phyloP scores from a whole-genome alignment of 352 stramenopile species.

The Globisporangium cylindrosporum region DNA sequence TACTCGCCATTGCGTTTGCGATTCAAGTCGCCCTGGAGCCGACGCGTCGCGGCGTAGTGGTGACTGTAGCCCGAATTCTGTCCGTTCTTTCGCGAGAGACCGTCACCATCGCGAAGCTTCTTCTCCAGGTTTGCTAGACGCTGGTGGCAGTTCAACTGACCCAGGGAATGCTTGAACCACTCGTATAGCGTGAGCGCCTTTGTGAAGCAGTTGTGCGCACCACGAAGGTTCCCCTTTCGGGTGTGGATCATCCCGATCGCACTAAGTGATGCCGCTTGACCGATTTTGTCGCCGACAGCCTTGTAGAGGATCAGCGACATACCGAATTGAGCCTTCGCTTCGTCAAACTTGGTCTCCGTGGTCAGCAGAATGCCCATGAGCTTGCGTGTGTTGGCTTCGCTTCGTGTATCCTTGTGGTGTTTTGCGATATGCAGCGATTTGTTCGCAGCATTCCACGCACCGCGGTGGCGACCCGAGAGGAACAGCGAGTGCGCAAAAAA shows the following conservation, averaged over 20 bases:
- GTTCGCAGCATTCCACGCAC: constrained; percentile 69
- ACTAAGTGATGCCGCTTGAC: constrained; percentile 69
- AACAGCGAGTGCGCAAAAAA: constrained; percentile 77
- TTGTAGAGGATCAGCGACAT: constrained; percentile 78
- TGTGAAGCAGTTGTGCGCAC: constrained; percentile 76
- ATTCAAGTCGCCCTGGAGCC: constrained; percentile 77
- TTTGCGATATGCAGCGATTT: constrained; percentile 77
- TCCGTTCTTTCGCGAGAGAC: constrained; percentile 47
- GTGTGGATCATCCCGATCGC: constrained; percentile 82
- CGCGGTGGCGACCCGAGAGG: constrained; percentile 65
- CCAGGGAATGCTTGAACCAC: constrained; percentile 79
- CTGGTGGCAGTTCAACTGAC: constrained; percentile 80
- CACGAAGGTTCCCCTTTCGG: constrained; percentile 71
- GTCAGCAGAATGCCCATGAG: constrained; percentile 77
- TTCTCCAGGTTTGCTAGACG: constrained; percentile 82
- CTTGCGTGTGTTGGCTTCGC: constrained; percentile 71
- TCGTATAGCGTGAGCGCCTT: constrained; percentile 80
- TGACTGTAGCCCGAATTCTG: constrained; percentile 65
- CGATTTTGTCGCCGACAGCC: constrained; percentile 67
- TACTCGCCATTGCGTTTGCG: constrained; percentile 79
- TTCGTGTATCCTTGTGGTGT: constrained; percentile 60
- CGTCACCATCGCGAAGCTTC: constrained; percentile 72
- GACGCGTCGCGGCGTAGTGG: constrained; percentile 71
- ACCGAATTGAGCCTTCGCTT: constrained; percentile 78
- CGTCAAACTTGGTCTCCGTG: constrained; percentile 81